phyloP scores from a whole-genome alignment of 1,284 basidiomycete genomes.

The Dichomitus squalens region DNA sequence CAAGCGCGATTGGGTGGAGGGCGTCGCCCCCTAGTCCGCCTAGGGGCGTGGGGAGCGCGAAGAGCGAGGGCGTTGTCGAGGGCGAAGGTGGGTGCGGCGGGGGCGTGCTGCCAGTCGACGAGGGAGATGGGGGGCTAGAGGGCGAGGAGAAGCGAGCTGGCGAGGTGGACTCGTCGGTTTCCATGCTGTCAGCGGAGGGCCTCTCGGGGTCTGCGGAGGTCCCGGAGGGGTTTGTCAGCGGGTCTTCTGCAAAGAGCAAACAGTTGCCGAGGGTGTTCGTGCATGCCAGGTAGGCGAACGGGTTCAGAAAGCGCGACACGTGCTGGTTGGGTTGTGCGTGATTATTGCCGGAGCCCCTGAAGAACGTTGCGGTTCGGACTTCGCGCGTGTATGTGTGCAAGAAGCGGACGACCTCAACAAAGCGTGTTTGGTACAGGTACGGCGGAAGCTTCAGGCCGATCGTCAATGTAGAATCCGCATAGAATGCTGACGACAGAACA shows the following conservation, averaged over 20 bases:
- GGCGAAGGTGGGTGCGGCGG: conserved; percentile 7
- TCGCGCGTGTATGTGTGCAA: conserved; percentile 39
- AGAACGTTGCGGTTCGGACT: conserved; percentile 27
- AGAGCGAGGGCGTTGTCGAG: conserved; percentile 25
- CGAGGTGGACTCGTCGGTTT: conserved; percentile 11
- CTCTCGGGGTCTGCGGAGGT: neutral
- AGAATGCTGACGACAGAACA: conserved; percentile 50
- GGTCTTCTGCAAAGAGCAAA: conserved; percentile 62
- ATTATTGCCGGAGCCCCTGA: conserved; percentile 13
- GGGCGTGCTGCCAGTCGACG: conserved; percentile 17
- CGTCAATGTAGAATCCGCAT: conserved; percentile 54
- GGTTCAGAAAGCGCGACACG: conserved; percentile 41
- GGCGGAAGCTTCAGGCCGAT: conserved; percentile 82
- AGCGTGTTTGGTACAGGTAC: conserved; percentile 68
- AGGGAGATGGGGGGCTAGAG: conserved; percentile 9
- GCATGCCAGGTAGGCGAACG: conserved; percentile 54
- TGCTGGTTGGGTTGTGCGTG: conserved; percentile 29
- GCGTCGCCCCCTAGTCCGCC: conserved; percentile 78
- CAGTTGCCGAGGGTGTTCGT: conserved; percentile 79
- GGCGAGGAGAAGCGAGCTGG: conserved; percentile 8
- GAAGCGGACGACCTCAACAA: conserved; percentile 52
- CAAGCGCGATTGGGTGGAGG: conserved; percentile 74
- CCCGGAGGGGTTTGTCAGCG: conserved; percentile 15
- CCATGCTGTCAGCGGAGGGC: conserved; percentile 8
- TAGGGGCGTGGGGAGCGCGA: conserved; percentile 61